Percentiles rank a stretch among this genome's conserved stretches.
phyloP scores from a whole-genome alignment of 2,329 filamentous ascomycete genomes.

The Nemania abortiva region DNA sequence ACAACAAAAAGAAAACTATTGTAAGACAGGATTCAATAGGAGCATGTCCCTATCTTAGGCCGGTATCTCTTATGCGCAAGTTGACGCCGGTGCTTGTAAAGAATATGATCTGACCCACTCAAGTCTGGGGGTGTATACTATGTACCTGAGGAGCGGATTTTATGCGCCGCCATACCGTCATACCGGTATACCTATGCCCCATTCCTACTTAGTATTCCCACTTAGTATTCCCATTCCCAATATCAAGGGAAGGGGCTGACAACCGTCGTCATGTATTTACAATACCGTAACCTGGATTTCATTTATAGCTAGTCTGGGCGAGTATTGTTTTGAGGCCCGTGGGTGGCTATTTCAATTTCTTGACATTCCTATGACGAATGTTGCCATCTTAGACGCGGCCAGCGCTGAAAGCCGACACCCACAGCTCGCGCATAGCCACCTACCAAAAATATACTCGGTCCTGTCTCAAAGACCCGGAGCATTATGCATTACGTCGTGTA shows the following conservation, averaged over 20 bases:
- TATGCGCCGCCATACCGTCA: conserved; percentile 12
- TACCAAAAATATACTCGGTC: conserved; percentile 38
- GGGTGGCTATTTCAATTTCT: conserved; percentile 30
- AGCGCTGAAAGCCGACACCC: conserved; percentile 18
- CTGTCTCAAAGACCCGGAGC: conserved; percentile 30
- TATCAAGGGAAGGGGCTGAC: conserved; percentile 17
- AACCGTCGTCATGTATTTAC: conserved; percentile 19
- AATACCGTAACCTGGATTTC: conserved; percentile 17
- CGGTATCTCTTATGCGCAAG: conserved; percentile 13
- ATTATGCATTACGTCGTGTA: conserved; percentile 25
- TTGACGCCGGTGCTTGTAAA: conserved; percentile 2
- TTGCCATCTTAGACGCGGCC: conserved; percentile 28
- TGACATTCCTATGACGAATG: conserved; percentile 39
- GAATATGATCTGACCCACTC: conserved; percentile 23
- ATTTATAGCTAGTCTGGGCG: conserved; percentile 1
- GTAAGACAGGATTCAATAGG: conserved; percentile 28
- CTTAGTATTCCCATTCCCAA: no score
- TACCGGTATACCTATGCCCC: not conserved
- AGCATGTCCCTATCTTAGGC: not conserved
- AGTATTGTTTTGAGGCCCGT: conserved; percentile 21
- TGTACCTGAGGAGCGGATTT: not conserved
- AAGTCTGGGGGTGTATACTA: conserved; percentile 6
- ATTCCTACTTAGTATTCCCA: no score
- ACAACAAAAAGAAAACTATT: conserved; percentile 16
- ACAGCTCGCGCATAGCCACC: conserved; percentile 32